Evolutionary conservation across 1,284 basidiomycete genomes (phyloP), one percentile per base, ranked within the genome.

Genomic region (Lignosus rhinocerotis): DNA sequence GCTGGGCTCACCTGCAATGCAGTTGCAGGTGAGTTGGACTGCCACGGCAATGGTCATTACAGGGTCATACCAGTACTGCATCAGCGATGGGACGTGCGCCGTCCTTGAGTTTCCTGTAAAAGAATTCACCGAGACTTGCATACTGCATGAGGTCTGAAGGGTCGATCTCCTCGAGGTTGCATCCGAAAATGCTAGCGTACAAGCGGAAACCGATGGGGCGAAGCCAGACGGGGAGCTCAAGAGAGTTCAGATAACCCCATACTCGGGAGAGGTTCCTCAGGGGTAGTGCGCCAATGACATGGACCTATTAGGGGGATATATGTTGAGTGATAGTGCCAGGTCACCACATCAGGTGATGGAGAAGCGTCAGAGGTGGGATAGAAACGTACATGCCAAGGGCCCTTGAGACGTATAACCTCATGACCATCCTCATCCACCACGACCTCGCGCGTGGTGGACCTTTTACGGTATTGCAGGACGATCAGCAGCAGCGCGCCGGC

Each of bases 171-270:
- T 94, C 88, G 58, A 99, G 81, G 76, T 98, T 91, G 78, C 95
- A 98, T 33, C 94, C 94, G 70, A 99, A 99, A 33, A 89, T 82
- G 67, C 79, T 85, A 21, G 93, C 85, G 72, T 98, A 98, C 41
- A 97, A 69, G 62, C 84, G 83, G 80, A 96, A 90, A 36, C 95
- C 93, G 68, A 86, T 87, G 0, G 94, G 95, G 30, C 96, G 82
- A 75, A 95, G 86, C 96, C 96, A 99, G 56, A 96, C 82, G 25
- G 96, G 97, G 1, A 99, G 84, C 62, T 95, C 90, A 52, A 95
- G 79, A 3, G 89, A 92, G 77, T 98, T 99, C 58, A 97, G 71
- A 75, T 95, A 96, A 8, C 97, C 97, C 95, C 96, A 99, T 8
- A 98, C 76, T 6, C 96, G 89, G 30, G 95, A 98, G 69, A 98